phyloP scores from a whole-genome alignment of 768 basidiomycete genomes.

The Trametopsis cervina region DNA sequence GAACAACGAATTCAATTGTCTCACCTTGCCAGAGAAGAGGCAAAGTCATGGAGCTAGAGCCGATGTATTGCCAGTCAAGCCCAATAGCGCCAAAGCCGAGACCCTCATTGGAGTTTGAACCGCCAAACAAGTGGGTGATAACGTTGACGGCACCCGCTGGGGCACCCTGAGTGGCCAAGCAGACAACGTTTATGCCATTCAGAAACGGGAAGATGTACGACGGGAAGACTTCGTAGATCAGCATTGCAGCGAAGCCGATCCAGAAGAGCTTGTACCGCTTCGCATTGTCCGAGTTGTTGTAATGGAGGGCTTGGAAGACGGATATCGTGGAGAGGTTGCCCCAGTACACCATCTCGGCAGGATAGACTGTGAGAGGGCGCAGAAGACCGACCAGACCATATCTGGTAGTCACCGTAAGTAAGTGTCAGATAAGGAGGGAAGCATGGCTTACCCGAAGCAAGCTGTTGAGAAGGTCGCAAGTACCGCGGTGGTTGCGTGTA shows the following conservation, averaged over 20 bases:
- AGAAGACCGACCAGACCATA: constrained; percentile 55
- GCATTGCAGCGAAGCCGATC: constrained; percentile 43
- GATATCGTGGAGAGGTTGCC: constrained; percentile 45
- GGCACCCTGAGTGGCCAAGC: constrained; percentile 46
- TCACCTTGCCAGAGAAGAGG: constrained; percentile 52
- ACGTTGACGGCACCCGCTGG: constrained; percentile 36
- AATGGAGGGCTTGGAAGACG: constrained; percentile 53
- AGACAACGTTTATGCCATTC: constrained; percentile 53
- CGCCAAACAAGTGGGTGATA: constrained; percentile 61
- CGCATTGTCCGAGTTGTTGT: constrained; percentile 32
- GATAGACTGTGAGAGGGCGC: constrained; percentile 51
- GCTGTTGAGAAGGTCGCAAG: constrained; percentile 58
- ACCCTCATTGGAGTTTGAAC: constrained; percentile 58
- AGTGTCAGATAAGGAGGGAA: not conserved
- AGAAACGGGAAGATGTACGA: constrained; percentile 57
- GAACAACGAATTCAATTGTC: constrained; percentile 1
- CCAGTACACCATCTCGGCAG: constrained; percentile 61
- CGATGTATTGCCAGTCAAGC: constrained; percentile 64
- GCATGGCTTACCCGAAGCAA: constrained; percentile 43
- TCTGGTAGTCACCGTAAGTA: constrained; percentile 21
- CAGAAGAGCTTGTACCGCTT: constrained; percentile 49
- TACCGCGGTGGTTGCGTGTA: constrained; percentile 46
- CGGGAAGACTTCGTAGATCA: constrained; percentile 45
- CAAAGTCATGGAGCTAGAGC: constrained; percentile 38
- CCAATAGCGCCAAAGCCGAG: constrained; percentile 54